Evolutionary conservation across 768 basidiomycete species (phyloP), one percentile per base, ranked within the genome.

Genomic region (Termitomyces heimii): DNA sequence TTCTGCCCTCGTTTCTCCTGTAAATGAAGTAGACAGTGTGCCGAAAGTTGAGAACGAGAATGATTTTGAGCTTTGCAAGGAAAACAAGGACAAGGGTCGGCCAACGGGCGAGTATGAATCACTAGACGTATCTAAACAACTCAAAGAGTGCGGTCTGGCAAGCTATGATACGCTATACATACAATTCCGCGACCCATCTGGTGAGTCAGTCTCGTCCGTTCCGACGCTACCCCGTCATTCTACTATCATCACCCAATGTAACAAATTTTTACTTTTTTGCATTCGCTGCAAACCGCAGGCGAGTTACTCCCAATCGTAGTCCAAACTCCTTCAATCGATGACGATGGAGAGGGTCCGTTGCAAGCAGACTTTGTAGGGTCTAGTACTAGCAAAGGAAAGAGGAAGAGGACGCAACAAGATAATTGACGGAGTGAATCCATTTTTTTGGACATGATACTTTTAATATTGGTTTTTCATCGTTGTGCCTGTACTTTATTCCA

Each of bases 81-180:
- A 73, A 7, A 63, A 76, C 42, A 82, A 77, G 59, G 81, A 82
- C 56, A 78, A 77, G 67, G 83, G 81, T 5, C 75, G 76, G 28
- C 77, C 71, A 9, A 81, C 74, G 10, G 77, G 76, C 24, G 67
- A 73, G 50, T 89, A 84, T 67, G 82, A 84, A 53, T 65, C 75
- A 2, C 66, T 92, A 53, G 77, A 81, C 14, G 67, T 74, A 16
- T 63, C 66, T 22, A 75, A 68, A 59, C 68, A 67, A 47, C 63
- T 81, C 45, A 75, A 82, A 44, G 82, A 82, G 43, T 77, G 76
- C 52, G 71, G 76, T 4, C 69, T 89, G 51, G 66, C 68, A 2
- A 83, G 82, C 53, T 92, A 88, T 85, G 89, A 90, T 40, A 71
- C 70, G 14, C 59, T 92, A 20, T 90, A 82, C 63, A 65, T 92